These are phyloP conservation scores for Starmerella sp. DNA, from an alignment of 805 yeast genomes.

Conservation along the genomic window DNA sequence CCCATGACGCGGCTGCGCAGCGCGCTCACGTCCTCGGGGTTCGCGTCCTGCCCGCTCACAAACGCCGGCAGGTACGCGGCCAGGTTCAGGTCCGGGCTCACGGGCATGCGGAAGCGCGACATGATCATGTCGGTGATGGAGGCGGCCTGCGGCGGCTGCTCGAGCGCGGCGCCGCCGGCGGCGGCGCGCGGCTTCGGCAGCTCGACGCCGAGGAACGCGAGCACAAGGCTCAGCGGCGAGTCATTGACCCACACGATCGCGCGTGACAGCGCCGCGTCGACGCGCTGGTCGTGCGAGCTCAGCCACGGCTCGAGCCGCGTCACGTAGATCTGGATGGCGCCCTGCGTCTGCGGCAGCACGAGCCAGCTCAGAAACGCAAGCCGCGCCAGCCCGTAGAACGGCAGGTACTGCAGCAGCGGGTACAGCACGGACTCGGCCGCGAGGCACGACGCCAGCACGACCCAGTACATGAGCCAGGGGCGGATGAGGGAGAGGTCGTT, in stretches of 20 bases:
- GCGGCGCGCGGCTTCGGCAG: conserved; percentile 6
- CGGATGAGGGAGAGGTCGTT: conserved; percentile 31
- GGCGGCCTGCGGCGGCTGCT: neutral
- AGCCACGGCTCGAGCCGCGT: conserved; percentile 34
- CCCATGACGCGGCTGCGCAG: conserved; percentile 16
- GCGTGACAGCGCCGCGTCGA: conserved; percentile 27
- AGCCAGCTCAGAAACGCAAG: conserved; percentile 50
- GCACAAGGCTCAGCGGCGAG: conserved; percentile 7
- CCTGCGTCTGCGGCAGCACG: conserved; percentile 41
- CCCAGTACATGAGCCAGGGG: conserved; percentile 56
- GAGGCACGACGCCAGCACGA: conserved; percentile 39
- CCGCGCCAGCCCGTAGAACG: conserved; percentile 43
- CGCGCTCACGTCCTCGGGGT: conserved; percentile 1
- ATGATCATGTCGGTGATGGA: conserved; percentile 19
- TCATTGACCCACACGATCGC: conserved; percentile 11
- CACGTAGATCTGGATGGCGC: conserved; percentile 35
- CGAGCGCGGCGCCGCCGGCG: conserved; percentile 1
- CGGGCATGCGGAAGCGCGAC: conserved; percentile 25
- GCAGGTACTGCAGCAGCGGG: conserved; percentile 39
- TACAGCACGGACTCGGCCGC: conserved; percentile 35
- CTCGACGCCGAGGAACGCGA: conserved; percentile 18
- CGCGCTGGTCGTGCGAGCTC: conserved; percentile 27
- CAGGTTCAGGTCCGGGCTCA: conserved; percentile 19
- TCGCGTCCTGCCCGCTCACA: neutral
- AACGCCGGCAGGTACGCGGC: conserved; percentile 17